Percentiles rank a stretch among this genome's conserved stretches.
These are phyloP conservation scores for Plasmodium fragile DNA, from an alignment of 169 alveolate species.

Conservation along the genomic window DNA sequence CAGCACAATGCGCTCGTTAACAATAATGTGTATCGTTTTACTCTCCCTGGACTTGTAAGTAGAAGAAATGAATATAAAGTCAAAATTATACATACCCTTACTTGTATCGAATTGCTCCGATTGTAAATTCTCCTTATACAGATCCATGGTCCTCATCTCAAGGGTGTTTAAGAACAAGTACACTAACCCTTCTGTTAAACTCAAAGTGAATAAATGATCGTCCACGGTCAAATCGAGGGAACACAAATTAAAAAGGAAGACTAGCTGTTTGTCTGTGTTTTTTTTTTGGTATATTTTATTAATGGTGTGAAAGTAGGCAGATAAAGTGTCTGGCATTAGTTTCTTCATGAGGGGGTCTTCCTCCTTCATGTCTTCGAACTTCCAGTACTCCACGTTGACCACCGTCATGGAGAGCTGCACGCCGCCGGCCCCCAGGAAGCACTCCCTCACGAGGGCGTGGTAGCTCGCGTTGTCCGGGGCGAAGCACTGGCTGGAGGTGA, in stretches of 20 bases:
- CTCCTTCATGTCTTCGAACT: constrained; percentile 47
- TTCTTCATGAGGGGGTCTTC: constrained; percentile 16
- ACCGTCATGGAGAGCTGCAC: constrained; percentile 57
- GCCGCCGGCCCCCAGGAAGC: not conserved
- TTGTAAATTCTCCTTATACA: constrained; percentile 32
- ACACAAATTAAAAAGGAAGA: constrained; percentile 49
- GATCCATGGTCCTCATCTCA: constrained; percentile 14
- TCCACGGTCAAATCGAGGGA: constrained; percentile 32
- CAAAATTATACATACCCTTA: constrained; percentile 29
- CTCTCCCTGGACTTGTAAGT: constrained; percentile 48
- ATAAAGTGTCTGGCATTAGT: constrained; percentile 21
- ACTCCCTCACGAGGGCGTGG: not conserved
- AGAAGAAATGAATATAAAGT: constrained; percentile 53
- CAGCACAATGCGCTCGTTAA: constrained; percentile 32
- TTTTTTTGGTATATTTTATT: constrained; percentile 54
- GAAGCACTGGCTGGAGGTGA: not conserved
- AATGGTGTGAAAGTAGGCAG: constrained; percentile 17
- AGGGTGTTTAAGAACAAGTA: constrained; percentile 26
- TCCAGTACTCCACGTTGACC: constrained; percentile 58
- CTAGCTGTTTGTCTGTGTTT: constrained; percentile 37
- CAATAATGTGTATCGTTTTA: constrained; percentile 33
- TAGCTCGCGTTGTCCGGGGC: not conserved
- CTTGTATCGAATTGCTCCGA: not conserved
- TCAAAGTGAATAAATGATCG: constrained; percentile 24
- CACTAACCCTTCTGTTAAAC: constrained; percentile 31